Evolutionary conservation across 306 rosid species (phyloP), one percentile per base, ranked within the genome.

Genomic region (Mimosa pudica): DNA sequence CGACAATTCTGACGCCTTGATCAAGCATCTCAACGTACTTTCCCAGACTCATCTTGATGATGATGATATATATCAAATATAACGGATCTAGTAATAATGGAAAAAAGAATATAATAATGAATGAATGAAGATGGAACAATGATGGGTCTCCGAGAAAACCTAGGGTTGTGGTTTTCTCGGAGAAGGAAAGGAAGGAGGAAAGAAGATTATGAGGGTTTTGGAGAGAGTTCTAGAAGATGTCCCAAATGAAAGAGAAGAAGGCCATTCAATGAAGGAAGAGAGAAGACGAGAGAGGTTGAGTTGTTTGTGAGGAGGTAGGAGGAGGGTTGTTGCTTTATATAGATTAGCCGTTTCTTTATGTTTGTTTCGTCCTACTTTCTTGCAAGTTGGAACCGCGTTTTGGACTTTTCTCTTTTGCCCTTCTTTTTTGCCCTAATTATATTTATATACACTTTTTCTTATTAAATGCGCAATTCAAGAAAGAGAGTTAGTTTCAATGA

Each of bases 21-120:
- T 89, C 93, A 75, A 89, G 79, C 60, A 89, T 68, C 85, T 87
- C 93, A 16, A 85, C 89, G 33, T 87, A 78, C 85, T 84, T 89
- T 51, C 88, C 88, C 88, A 85, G 85, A 12, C 60, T 71, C 75
- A 42, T 16, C 10, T 8, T 58, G 72, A 17, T 6, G 42, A 57
- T 2, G 4, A 10, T 38, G 4, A 60, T 24, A 24, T 24, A 24
- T 24, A 24, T 24, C 30, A 24, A 24, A 24, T 24, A 24, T 24
- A 24, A 24, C 30, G 30, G 30, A 24, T 24, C 30, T 24, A 24
- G 30, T 24, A 24, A 24, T 24, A 24, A 24, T 24, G 30, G 30
- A 24, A 24, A 24, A 24, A 24, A 24, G 30, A 24, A 24, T 24
- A 24, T 24, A 24, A 57, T 2, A 10, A 10, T 38, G 4, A 60